These are phyloP conservation scores for Secale cereale DNA, from an alignment of 176 grass and related monocot species.

Conservation along the genomic window DNA sequence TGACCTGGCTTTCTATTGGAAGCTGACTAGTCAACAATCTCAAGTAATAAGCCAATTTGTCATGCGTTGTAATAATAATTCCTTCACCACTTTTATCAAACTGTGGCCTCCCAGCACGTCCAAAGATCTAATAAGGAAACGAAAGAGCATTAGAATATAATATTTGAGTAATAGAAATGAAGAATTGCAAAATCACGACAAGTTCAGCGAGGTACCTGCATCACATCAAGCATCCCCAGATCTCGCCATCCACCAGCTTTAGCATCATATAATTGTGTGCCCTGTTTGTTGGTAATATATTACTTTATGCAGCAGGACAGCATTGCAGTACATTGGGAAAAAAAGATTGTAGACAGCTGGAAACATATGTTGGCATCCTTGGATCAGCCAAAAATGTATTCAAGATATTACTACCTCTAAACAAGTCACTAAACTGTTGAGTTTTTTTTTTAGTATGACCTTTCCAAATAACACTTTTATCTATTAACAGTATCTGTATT, in stretches of 20 bases:
- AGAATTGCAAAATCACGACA: not conserved
- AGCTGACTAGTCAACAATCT: constrained; percentile 91
- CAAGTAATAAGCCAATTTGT: constrained; percentile 92
- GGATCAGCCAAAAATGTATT: not conserved
- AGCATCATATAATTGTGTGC: constrained; percentile 95
- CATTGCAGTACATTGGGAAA: not conserved
- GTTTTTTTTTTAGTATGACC: not conserved
- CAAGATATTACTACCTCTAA: not conserved
- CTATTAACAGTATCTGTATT: not conserved
- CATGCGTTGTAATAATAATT: constrained; percentile 96
- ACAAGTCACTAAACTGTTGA: not conserved
- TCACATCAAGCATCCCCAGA: constrained; percentile 98
- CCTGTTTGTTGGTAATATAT: constrained; percentile 37
- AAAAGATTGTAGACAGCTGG: not conserved
- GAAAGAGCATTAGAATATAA: constrained; percentile 19
- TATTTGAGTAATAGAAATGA: constrained; percentile 11
- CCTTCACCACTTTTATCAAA: constrained; percentile 99
- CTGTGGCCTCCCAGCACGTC: constrained; percentile 96
- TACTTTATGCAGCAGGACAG: not conserved
- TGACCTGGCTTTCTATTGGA: constrained; percentile 95
- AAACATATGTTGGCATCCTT: constrained; percentile 17
- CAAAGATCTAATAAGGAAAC: constrained; percentile 71
- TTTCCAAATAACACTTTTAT: not conserved
- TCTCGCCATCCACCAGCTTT: constrained; percentile 96
- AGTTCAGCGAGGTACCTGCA: constrained; percentile 68